These are phyloP conservation scores for Coemansia sp. DNA, from an alignment of 192 early-diverging fungal genomes.

Conservation along the genomic window DNA sequence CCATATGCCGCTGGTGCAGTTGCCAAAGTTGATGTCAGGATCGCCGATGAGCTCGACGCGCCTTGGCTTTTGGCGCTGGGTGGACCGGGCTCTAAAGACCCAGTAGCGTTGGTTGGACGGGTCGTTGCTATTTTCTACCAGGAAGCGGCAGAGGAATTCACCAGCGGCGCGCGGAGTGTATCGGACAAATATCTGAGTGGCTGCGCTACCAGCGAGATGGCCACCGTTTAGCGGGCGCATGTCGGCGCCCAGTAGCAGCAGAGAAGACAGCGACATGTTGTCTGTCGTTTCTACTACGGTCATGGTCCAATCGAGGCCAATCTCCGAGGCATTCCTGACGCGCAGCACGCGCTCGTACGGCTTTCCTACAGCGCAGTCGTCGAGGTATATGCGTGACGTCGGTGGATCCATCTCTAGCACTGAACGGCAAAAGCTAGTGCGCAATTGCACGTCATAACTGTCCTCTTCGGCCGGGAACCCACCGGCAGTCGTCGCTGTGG, in stretches of 20 bases:
- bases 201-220: conserved; percentile 65
- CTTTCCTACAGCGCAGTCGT: conserved; percentile 88
- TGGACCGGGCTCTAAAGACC: conserved; percentile 70
- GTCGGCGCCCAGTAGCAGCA: conserved; percentile 18
- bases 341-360: conserved; percentile 90
- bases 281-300: conserved; percentile 37
- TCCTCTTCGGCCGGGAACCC: conserved; percentile 25
- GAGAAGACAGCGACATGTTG: conserved; percentile 18
- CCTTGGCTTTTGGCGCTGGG: conserved; percentile 67
- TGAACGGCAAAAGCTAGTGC: conserved; percentile 83
- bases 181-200: conserved; percentile 69
- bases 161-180: conserved; percentile 86
- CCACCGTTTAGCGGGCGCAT: conserved; percentile 19
- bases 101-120: conserved; percentile 74
- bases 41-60: conserved; percentile 64
- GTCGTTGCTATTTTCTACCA: conserved; percentile 90
- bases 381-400: conserved; percentile 88
- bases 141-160: conserved; percentile 86
- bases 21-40: conserved; percentile 82
- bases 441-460: conserved; percentile 68
- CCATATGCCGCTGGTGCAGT: conserved; percentile 90
- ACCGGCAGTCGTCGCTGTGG: neutral
- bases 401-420: conserved; percentile 89
- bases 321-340: conserved; percentile 84
- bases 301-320: conserved; percentile 82